Percentiles rank a stretch among this genome's conserved stretches.
Conservation (phyloP, 257 asterid species). For the Euphrasia confusa region DNA sequence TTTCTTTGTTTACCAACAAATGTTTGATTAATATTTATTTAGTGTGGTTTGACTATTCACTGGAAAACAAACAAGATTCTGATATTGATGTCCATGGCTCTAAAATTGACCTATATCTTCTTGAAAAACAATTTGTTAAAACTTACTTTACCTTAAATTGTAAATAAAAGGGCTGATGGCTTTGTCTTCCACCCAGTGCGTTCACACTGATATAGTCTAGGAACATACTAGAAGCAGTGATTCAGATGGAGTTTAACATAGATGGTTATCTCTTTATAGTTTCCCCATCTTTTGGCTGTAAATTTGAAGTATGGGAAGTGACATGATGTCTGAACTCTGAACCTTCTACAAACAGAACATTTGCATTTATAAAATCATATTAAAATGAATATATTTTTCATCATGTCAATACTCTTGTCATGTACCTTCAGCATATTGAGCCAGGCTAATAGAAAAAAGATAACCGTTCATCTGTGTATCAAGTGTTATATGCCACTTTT, state of each 20-base stretch:
- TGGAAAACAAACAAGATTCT: constrained; percentile 1
- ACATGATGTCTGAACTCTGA: background rate
- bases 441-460: constrained; percentile 16
- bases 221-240: constrained; percentile 15
- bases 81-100: constrained; percentile 10
- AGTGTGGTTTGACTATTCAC: background rate
- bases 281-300: background rate
- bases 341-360: background rate
- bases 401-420: constrained; percentile 16
- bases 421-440: constrained; percentile 7
- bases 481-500: constrained; percentile 12
- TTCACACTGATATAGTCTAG: constrained; percentile 20
- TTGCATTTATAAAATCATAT: background rate
- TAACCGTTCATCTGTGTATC: constrained; percentile 3
- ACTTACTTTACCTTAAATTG: background rate
- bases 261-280: constrained; percentile 3
- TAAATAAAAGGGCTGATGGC: constrained; percentile 9
- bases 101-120: background rate
- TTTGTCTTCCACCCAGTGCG: constrained; percentile 1
- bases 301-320: background rate
- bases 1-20: constrained; percentile 10
- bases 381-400: constrained; percentile 12
- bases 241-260: constrained; percentile 3
- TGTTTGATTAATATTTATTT: background rate
- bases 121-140: background rate